These are phyloP conservation scores for Amniculicola lignicola DNA, from an alignment of 495 filamentous ascomycete species.

Conservation along the genomic window DNA sequence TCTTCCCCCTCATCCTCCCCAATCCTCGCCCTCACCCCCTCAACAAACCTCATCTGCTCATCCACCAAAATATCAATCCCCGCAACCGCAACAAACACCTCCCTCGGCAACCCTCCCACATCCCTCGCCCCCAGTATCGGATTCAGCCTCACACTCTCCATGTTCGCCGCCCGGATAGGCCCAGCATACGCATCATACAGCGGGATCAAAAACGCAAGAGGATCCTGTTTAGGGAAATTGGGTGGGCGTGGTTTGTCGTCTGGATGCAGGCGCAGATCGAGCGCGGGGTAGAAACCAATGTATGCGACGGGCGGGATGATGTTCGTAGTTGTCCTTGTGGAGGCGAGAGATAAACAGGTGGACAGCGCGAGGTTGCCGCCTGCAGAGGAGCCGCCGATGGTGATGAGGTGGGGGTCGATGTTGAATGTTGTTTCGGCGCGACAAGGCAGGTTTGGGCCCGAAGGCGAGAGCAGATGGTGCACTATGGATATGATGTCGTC, in stretches of 20 bases:
- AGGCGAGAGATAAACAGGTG: not conserved
- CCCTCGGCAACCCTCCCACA: conserved; percentile 27
- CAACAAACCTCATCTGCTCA: conserved; percentile 35
- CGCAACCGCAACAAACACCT: conserved; percentile 34
- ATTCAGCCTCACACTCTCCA: conserved; percentile 24
- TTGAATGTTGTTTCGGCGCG: conserved; percentile 31
- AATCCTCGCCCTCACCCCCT: conserved; percentile 30
- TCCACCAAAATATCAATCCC: conserved; percentile 36
- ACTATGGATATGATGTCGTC: conserved; percentile 22
- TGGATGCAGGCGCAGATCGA: conserved; percentile 40
- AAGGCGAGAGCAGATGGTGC: not conserved
- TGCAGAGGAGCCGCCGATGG: conserved; percentile 37
- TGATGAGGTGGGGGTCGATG: conserved; percentile 35
- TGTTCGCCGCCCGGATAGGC: conserved; percentile 14
- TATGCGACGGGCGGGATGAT: not conserved
- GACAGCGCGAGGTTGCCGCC: conserved; percentile 38
- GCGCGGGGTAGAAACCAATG: conserved; percentile 3
- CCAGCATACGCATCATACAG: conserved; percentile 40
- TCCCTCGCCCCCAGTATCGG: conserved; percentile 33
- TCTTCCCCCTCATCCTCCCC: conserved; percentile 31
- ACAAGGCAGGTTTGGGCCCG: too few relatives aligned
- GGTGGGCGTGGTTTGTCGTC: conserved; percentile 38
- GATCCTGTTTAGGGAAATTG: conserved; percentile 36
- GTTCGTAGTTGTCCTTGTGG: too few relatives aligned
- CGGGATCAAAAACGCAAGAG: conserved; percentile 34